Conservation (phyloP, 805 yeast species). For the Ogataea minuta region DNA sequence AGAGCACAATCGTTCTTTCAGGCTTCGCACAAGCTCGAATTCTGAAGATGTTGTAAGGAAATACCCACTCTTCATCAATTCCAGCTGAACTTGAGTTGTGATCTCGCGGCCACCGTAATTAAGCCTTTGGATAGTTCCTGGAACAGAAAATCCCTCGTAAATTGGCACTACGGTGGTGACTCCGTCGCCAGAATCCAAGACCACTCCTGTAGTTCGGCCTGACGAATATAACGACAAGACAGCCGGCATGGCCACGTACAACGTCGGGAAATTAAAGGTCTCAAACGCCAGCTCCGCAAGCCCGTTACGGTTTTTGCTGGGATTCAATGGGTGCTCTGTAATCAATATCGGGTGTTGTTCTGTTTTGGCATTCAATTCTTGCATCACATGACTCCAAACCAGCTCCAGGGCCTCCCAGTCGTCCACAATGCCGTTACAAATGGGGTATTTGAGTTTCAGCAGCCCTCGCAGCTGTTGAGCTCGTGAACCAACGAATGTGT, state of each 20-base stretch:
- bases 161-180: slow-evolving; percentile 86
- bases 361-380: slow-evolving; percentile 42
- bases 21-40: slow-evolving; percentile 70
- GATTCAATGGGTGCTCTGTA: slow-evolving; percentile 88
- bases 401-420: slow-evolving; percentile 88
- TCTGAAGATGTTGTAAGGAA: slow-evolving; percentile 70
- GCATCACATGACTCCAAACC: slow-evolving; percentile 69
- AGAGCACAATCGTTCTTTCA: slow-evolving; percentile 75
- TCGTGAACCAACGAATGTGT: slow-evolving; percentile 67
- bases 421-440: slow-evolving; percentile 72
- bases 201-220: slow-evolving; percentile 89
- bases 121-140: slow-evolving; percentile 66
- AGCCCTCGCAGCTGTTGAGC: slow-evolving; percentile 81
- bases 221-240: slow-evolving; percentile 82
- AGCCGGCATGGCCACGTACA: slow-evolving; percentile 72
- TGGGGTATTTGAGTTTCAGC: slow-evolving; percentile 67
- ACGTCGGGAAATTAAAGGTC: slow-evolving; percentile 70
- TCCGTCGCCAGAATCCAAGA: slow-evolving; percentile 91
- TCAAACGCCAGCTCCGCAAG: slow-evolving; percentile 70
- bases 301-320: slow-evolving; percentile 54
- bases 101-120: slow-evolving; percentile 87
- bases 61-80: slow-evolving; percentile 65
- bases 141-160: slow-evolving; percentile 81
- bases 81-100: slow-evolving; percentile 68
- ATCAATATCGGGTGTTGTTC: slow-evolving; percentile 86